Percentiles rank a stretch among this genome's conserved stretches.
phyloP scores from a whole-genome alignment of 768 basidiomycete genomes.

The Podaxis sp. region DNA sequence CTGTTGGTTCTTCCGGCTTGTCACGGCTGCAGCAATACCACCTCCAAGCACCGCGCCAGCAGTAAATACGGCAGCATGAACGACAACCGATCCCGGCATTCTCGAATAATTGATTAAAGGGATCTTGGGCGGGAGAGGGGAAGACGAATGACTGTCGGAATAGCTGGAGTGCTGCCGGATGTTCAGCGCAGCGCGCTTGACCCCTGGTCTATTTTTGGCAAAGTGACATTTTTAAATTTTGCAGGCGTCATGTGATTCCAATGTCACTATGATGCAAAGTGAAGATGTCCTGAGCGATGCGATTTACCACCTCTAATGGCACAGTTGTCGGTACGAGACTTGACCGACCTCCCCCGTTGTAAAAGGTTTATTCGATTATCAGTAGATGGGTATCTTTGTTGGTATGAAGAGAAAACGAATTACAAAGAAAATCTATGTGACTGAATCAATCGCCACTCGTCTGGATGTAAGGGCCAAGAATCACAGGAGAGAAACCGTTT shows the following conservation, averaged over 20 bases:
- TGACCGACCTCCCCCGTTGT: no score
- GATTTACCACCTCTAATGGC: neutral
- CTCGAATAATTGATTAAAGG: neutral
- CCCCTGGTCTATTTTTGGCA: constrained; percentile 5
- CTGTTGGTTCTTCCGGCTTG: constrained; percentile 28
- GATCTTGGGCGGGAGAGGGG: neutral
- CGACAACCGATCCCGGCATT: constrained; percentile 25
- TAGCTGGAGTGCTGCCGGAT: no score
- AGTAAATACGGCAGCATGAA: constrained; percentile 76
- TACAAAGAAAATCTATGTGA: constrained; percentile 9
- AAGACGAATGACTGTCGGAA: neutral
- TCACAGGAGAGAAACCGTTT: constrained; percentile 19
- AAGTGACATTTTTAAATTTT: neutral
- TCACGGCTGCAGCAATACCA: constrained; percentile 57
- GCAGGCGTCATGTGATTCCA: neutral
- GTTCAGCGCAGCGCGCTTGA: neutral
- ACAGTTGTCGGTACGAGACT: no score
- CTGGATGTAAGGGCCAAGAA: neutral
- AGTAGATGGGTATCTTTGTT: constrained; percentile 1
- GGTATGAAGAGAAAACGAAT: neutral
- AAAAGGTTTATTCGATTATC: no score
- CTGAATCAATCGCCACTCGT: constrained; percentile 8
- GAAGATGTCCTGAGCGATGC: neutral
- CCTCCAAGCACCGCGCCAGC: constrained; percentile 83
- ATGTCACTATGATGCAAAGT: neutral